Evolutionary conservation across 768 basidiomycete genomes (phyloP), one percentile per base, ranked within the genome.

Genomic region (Hypholoma fasciculare): DNA sequence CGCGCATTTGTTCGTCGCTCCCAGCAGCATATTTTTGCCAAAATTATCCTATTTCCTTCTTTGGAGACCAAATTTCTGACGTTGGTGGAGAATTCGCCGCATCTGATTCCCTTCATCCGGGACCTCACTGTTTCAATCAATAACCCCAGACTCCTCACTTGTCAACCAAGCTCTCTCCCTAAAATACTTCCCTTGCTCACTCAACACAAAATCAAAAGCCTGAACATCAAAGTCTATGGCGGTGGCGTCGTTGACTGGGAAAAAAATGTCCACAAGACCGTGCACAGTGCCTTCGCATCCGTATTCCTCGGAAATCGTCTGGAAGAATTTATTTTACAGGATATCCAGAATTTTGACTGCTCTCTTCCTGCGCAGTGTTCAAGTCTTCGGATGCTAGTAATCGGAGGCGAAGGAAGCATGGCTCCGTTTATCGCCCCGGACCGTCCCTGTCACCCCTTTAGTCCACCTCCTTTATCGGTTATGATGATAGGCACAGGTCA

Each of bases 301-400:
- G 30, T 61, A 9, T 30, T 61, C 37, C 7, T 11, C 7, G 34
- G 39, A n/a, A 51, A 51, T 20, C 16, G 8, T 2, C 14, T 61
- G 11, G 13, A 52, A 4, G 36, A 43, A 26, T 14, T 58, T 20
- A 36, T 54, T n/a, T 49, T 61, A 1, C 57, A 58, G 16, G 37
- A 61, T 37, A 54, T 61, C n/a, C 49, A 40, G 14, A 48, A 61
- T 17, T 61, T 61, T 47, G 61, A 61, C 38, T 2, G 53, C 14
- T 8, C 47, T 7, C 50, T 56, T 23, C 40, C 57, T 6, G 23
- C 49, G 7, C 53, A 43, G 13, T 61, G 57, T 27, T 19, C 30
- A 5, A 27, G 48, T 19, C 49, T 61, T 12, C 49, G 42, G 1
- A 27, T 50, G 14, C 47, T 61, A n/a, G 54, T 42, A n/a, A 14